Base-by-base conservation (phyloP, 345 rosid genomes). In the Salix exigua region DNA sequence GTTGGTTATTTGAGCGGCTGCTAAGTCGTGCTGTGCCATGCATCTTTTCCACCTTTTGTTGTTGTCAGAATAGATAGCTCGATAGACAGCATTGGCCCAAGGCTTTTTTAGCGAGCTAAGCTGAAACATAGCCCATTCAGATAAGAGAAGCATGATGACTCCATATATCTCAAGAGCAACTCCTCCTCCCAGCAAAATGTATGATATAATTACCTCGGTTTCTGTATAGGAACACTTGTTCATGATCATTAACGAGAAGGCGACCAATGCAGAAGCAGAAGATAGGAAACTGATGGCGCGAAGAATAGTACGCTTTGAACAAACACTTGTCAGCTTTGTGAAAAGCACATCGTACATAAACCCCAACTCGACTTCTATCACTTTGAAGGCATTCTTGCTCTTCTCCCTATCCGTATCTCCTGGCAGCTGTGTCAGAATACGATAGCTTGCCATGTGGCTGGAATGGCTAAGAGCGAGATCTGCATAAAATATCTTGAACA, bases 291-390 rank as follows among this genome's bases (percentile, higher is more conserved):
- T 50, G 58, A 18, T 50, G n/a, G n/a, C 5, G 21, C 58, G 58
- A 19, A 50, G 58, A 50, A 18, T 17, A 19, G 19, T 2, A 7
- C 58, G 58, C 58, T 6, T 19, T 19, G n/a, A 50, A 19, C 2
- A 1, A 50, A 50, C n/a, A 19, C 58, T 7, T 1, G 58, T 50
- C 58, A 50, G 1, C 42, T 74, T 78, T 0, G 81, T 78, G 30
- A 51, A 78, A 35, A 78, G 76, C 10, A 74, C 81, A 73, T 73
- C 77, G 28, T 40, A 73, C 76, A 73, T 73, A 10, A 62, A 62
- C 4, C 76, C 60, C 8, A 73, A 46, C 33, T 78, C 81, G 4
- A 73, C 40, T 25, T 66, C 81, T 10, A 76, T 58, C 55, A 78
- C 66, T 31, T 42, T 30, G 73, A 78, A 78, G 12, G 61, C 23